Evolutionary conservation across 2,329 filamentous ascomycete species (phyloP), one percentile per base, ranked within the genome.

Genomic region (Aspergillus sp.): DNA sequence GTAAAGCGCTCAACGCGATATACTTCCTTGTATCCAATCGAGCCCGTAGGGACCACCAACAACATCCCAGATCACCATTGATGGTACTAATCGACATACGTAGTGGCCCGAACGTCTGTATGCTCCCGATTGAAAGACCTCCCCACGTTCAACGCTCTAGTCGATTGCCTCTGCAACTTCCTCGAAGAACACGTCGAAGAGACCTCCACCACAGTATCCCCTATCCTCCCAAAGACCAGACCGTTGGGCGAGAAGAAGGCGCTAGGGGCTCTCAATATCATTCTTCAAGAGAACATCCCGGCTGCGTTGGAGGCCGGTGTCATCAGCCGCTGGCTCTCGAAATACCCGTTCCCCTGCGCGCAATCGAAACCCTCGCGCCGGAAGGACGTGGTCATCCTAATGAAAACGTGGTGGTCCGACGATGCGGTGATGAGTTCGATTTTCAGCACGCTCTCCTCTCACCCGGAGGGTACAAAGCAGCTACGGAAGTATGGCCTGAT

Each of bases 301-400:
- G 77, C 78, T 21, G 79, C 79, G 49, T 71, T 91, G 16, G 72
- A 83, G 65, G 84, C 86, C 34, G 79, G 80, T 5, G 83, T 92
- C 56, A 79, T 92, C 36, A 84, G 87, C 55, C 84, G 82, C 51
- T 92, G 88, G 88, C 79, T 92, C n/a, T 81, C 77, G 31, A 84
- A 82, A 61, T 89, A 91, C 67, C 81, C 84, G 6, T 91, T 78
- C 46, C 76, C 88, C 76, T 88, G 87, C 17, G 73, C 77, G 16
- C 71, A 71, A 1, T 71, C 78, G 2, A 78, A 81, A 50, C 80
- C 84, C 49, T 69, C 71, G 19, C 70, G 70, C 23, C 66, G 67
- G 38, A 67, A 67, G 45, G 72, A 76, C 53, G 68, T 76, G 20
- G 66, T 73, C 10, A 63, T 67, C 17, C 65, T 76, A 1, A 72